Evolutionary conservation across 768 basidiomycete species (phyloP).

Genomic region (Russula ochroleuca): DNA sequence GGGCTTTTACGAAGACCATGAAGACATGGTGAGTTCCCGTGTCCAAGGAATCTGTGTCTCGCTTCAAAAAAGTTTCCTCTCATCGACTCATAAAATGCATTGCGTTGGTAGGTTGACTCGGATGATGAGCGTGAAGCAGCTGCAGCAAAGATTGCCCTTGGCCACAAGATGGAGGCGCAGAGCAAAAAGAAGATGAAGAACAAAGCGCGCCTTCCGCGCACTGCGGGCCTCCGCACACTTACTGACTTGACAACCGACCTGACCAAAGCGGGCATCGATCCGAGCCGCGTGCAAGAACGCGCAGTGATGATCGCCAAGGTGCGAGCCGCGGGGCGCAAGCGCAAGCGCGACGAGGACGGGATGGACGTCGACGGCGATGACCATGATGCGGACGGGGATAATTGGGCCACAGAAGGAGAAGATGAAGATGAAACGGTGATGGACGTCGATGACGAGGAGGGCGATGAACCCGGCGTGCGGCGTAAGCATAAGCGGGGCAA

Average conservation of each 20-base stretch:
- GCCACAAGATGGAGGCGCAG: slow-evolving; percentile 68
- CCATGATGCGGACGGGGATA: slow-evolving; percentile 30
- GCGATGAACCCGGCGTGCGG: slow-evolving; percentile 38
- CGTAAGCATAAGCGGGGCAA: slow-evolving; percentile 65
- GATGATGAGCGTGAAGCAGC: slow-evolving; percentile 75
- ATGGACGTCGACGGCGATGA: slow-evolving; percentile 38
- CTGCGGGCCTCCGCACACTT: slow-evolving; percentile 60
- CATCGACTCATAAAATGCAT: background rate
- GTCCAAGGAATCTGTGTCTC: background rate
- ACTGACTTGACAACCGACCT: slow-evolving; percentile 74
- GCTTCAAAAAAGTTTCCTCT: background rate
- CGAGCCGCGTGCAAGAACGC: slow-evolving; percentile 83
- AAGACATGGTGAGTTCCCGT: slow-evolving; percentile 61
- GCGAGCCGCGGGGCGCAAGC: slow-evolving; percentile 65
- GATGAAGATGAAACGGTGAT: slow-evolving; percentile 34
- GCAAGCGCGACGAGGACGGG: slow-evolving; percentile 47
- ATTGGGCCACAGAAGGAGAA: slow-evolving; percentile 36
- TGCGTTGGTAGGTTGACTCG: slow-evolving; percentile 42
- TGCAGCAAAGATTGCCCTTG: slow-evolving; percentile 53
- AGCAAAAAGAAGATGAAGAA: slow-evolving; percentile 89
- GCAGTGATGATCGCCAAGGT: slow-evolving; percentile 77
- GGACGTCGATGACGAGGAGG: slow-evolving; percentile 44
- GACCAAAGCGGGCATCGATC: slow-evolving; percentile 86
- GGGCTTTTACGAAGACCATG: slow-evolving; percentile 91
- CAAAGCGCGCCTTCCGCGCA: slow-evolving; percentile 71